These are phyloP conservation scores for Aspergillus affinis DNA, from an alignment of 495 filamentous ascomycete species.

Conservation along the genomic window DNA sequence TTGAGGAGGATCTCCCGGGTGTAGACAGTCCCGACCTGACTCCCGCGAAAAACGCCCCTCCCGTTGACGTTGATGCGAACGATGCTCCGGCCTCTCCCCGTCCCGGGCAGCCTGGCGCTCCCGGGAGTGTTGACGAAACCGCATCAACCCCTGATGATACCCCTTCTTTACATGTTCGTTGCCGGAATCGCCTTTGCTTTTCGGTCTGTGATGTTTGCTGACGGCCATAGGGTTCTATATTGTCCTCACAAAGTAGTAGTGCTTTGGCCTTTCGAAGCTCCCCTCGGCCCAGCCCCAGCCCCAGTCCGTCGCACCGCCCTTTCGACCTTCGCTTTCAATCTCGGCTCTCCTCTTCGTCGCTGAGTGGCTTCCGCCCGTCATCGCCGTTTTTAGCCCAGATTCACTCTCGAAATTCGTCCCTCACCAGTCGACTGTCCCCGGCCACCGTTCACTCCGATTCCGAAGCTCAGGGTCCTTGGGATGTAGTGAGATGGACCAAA, in stretches of 20 bases:
- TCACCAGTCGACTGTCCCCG: constrained; percentile 54
- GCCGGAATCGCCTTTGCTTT: constrained; percentile 12
- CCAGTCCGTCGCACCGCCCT: constrained; percentile 80
- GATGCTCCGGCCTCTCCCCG: constrained; percentile 23
- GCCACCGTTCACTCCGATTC: constrained; percentile 54
- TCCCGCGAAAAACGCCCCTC: constrained; percentile 8
- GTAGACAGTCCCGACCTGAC: constrained; percentile 26
- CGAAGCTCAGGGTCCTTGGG: constrained; percentile 80
- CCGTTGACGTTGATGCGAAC: constrained; percentile 11
- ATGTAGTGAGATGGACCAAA: constrained; percentile 95
- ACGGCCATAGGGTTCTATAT: constrained; percentile 66
- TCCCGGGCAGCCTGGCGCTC: constrained; percentile 19
- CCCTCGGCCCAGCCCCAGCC: constrained; percentile 60
- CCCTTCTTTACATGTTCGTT: constrained; percentile 78
- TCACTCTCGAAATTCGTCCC: constrained; percentile 77
- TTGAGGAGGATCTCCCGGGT: constrained; percentile 32
- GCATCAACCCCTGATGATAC: constrained; percentile 83
- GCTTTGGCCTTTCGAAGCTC: constrained; percentile 49
- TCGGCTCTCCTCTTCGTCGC: constrained; percentile 64
- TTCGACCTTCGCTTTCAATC: constrained; percentile 95
- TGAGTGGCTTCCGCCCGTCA: constrained; percentile 60
- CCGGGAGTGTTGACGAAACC: constrained; percentile 47
- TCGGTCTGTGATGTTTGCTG: constrained; percentile 14
- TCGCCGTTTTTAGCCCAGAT: constrained; percentile 77
- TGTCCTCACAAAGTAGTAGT: constrained; percentile 75